Base-by-base conservation (phyloP, 2,329 filamentous ascomycete species). In the Chaetomium sp. region DNA sequence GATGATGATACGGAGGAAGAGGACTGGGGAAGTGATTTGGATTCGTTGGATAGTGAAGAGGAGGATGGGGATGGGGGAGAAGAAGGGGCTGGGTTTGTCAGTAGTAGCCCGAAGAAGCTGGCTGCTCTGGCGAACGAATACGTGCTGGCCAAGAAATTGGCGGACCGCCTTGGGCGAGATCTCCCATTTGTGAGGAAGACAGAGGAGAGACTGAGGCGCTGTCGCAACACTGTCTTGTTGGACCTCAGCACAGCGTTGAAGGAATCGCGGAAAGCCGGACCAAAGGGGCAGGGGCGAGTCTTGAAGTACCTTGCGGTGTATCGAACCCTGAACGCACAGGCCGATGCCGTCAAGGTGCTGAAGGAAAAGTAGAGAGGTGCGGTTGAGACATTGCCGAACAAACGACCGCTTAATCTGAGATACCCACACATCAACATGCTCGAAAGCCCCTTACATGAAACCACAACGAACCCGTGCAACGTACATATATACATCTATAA, bases 201-300 rank as follows among this genome's bases (percentile, higher is more conserved):
- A 59, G 76, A 78, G 51, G 79, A 81, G 53, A 74, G 79, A 40
- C 69, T 83, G 54, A 66, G 67, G 2, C 72, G 76, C 52, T 84
- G 81, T 60, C 74, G 79, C 51, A 81, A 78, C 59, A 84, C 80
- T 0, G 70, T 84, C 27, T 66, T 84, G 7, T 68, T 84, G 4
- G 81, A 84, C 49, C 66, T 84, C 14, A 74, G 73, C 44, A 75
- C 78, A 27, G 80, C 80, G 1, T 57, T 72, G 36, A 74, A 71
- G 57, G 73, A 74, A 54, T 70, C 70, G 0, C 71, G 68, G 32
- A 75, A 72, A 53, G 74, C 74, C 0, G 77, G 76, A 0, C 44
- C 61, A 0, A 70, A 66, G 14, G 78, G 75, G 0, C 74, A 77
- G 47, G 64, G 68, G 4, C 74, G 77, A 49, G 61, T 81, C 1